Conservation (phyloP, 2,329 filamentous ascomycete species). For the Neoscytalidium dimidiatum region DNA sequence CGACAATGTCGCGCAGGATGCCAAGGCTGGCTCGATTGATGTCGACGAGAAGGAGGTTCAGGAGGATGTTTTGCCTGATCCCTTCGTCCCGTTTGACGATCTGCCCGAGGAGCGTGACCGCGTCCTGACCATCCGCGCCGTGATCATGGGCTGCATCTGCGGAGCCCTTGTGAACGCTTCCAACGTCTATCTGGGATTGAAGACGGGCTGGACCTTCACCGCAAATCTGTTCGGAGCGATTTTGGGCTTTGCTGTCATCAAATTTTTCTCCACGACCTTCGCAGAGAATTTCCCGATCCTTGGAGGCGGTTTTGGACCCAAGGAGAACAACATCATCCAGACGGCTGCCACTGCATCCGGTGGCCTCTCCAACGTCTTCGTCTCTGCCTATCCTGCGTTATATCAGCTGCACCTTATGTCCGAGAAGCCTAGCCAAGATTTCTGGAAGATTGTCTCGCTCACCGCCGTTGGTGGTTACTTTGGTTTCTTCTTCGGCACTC, state of each 20-base stretch:
- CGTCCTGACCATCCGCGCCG: conserved; percentile 58
- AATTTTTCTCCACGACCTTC: conserved; percentile 53
- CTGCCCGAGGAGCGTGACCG: conserved; percentile 47
- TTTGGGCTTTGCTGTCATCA: conserved; percentile 61
- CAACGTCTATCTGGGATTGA: conserved; percentile 59
- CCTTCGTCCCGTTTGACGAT: conserved; percentile 46
- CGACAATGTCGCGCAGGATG: conserved; percentile 26
- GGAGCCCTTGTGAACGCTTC: conserved; percentile 64
- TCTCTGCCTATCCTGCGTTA: conserved; percentile 62
- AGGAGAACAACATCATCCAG: conserved; percentile 65
- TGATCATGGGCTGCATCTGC: conserved; percentile 57
- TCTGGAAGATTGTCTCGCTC: conserved; percentile 60
- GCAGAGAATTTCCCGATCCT: conserved; percentile 53
- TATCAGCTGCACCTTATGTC: conserved; percentile 57
- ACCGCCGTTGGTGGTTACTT: conserved; percentile 65
- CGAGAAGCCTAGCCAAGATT: conserved; percentile 55
- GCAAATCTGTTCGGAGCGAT: conserved; percentile 49
- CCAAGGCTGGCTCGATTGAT: conserved; percentile 27
- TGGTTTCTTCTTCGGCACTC: conserved; percentile 58
- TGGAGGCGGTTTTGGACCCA: conserved; percentile 59
- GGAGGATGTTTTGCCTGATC: conserved; percentile 33
- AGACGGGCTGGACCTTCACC: conserved; percentile 47
- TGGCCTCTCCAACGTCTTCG: conserved; percentile 59
- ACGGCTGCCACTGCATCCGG: conserved; percentile 62
- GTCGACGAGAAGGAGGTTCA: conserved; percentile 27